A percentile compares a stretch with the other conserved stretches of the same genome.
Evolutionary conservation across 1,284 basidiomycete species (phyloP).

Genomic region (Cerioporus squamosus): DNA sequence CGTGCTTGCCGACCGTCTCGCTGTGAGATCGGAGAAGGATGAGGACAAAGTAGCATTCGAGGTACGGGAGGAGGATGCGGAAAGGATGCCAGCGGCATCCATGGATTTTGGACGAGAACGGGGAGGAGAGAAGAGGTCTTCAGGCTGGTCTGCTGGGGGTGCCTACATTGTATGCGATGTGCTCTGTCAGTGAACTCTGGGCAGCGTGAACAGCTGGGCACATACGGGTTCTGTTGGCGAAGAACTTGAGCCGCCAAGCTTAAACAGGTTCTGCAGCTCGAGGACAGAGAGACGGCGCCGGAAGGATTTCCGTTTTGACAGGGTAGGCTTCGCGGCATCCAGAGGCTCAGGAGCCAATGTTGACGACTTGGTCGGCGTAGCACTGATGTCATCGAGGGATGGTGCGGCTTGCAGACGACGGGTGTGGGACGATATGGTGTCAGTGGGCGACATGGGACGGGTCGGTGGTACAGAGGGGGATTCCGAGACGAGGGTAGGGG

Average conservation of each 20-base stretch:
- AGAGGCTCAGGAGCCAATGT: slow-evolving; percentile 2
- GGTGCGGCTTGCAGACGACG: slow-evolving; percentile 20
- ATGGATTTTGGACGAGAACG: slow-evolving; percentile 12
- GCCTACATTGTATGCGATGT: background rate
- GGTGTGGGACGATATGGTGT: slow-evolving; percentile 7
- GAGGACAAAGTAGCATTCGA: slow-evolving; percentile 9
- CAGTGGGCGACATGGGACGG: slow-evolving; percentile 20
- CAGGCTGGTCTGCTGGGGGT: slow-evolving; percentile 2
- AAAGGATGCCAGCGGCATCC: slow-evolving; percentile 14
- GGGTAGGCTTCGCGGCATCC: slow-evolving; percentile 11
- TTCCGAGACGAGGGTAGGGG: slow-evolving; percentile 11
- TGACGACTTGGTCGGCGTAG: slow-evolving; percentile 9
- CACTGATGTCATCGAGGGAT: slow-evolving; percentile 25
- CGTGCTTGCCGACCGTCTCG: slow-evolving; percentile 12
- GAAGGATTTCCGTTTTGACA: slow-evolving; percentile 35
- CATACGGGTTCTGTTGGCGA: slow-evolving; percentile 11
- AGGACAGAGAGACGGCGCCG: slow-evolving; percentile 35
- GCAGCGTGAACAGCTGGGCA: background rate
- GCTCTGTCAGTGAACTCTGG: background rate
- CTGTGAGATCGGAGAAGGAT: background rate
- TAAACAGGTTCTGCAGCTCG: slow-evolving; percentile 37
- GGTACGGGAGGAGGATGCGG: slow-evolving; percentile 13
- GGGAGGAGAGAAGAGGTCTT: slow-evolving; percentile 15
- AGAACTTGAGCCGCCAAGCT: slow-evolving; percentile 14
- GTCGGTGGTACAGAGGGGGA: background rate